Percentiles rank a stretch among this genome's conserved stretches.
These are phyloP conservation scores for Papiliotrema flavescens DNA, from an alignment of 1,284 basidiomycete genomes.

Conservation along the genomic window DNA sequence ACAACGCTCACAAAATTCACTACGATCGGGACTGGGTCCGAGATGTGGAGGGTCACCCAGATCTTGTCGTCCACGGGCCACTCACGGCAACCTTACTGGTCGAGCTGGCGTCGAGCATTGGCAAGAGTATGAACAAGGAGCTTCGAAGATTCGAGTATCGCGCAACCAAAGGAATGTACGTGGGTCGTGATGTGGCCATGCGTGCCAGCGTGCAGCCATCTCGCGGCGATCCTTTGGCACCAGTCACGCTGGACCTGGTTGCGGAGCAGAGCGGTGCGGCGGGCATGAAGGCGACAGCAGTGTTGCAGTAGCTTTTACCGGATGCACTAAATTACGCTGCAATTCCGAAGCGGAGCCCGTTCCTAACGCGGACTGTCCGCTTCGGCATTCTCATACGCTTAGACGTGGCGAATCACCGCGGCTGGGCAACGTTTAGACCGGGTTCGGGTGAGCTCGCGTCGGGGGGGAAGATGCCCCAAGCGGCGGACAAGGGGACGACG, in stretches of 20 bases:
- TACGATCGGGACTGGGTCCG: conserved; percentile 57
- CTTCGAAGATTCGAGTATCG: conserved; percentile 65
- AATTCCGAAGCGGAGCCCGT: no score
- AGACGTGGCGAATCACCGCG: no score
- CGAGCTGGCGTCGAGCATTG: conserved; percentile 53
- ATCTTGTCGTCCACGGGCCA: conserved; percentile 76
- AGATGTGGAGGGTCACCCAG: conserved; percentile 67
- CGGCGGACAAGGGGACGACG: no score
- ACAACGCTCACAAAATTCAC: conserved; percentile 47
- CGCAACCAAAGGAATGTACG: conserved; percentile 68
- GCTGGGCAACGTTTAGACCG: no score
- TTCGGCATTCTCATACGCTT: no score
- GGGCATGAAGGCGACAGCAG: conserved; percentile 61
- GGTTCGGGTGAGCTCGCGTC: no score
- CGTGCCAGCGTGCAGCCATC: conserved; percentile 48
- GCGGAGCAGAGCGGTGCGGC: conserved; percentile 60
- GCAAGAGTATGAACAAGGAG: conserved; percentile 8
- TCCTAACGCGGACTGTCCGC: no score
- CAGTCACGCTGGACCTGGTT: conserved; percentile 52
- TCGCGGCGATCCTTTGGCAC: conserved; percentile 33
- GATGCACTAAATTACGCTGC: no score
- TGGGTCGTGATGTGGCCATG: conserved; percentile 59
- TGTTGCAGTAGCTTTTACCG: background rate
- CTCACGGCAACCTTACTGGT: conserved; percentile 72
- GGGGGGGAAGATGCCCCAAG: no score